Base-by-base conservation (phyloP, 495 filamentous ascomycete genomes). In the Podospora anserina region DNA sequence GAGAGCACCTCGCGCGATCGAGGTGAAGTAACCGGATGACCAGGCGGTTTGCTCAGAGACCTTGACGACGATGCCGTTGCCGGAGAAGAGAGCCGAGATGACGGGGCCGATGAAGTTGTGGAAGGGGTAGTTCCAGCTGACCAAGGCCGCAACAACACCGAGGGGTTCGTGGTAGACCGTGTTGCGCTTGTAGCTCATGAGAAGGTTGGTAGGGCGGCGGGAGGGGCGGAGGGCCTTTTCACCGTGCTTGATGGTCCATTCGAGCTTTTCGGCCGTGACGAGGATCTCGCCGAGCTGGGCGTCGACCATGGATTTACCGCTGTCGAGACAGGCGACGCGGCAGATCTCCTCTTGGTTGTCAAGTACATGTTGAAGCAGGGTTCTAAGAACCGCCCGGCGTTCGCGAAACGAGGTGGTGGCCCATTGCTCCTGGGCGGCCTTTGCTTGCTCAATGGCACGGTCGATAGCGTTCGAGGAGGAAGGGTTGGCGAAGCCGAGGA, bases 91-190 rank as follows among this genome's bases (percentile, higher is more conserved):
- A 18, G 92, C 88, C 69, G 91, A 91, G 75, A 99, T 96, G 61
- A 97, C 86, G 0, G 95, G 95, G 2, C 90, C 91, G 55, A 99
- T 86, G 69, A 98, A 83, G 79, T 99, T 99, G 79, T 99, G 95
- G 78, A 97, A 96, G 59, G 94, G 86, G 72, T 83, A 99, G 83
- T 99, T 99, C 95, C 95, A 99, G 73, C 92, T 96, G 49, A 98
- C 92, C 60, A 92, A 89, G 18, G 96, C 95, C 19, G 92, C 89
- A 28, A 99, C 91, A 18, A 99, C 91, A 0, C 95, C 96, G 26
- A 98, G 82, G 18, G 95, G 94, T 77, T 99, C 95, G 80, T 95
- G 98, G 58, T 84, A 80, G 19, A 99, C 94, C 66, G 88, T 89
- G 73, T 97, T 97, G 77, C 87, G 88, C 84, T 99, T 99, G 79